Conservation (phyloP, 495 filamentous ascomycete genomes). For the Xylona heveae region DNA sequence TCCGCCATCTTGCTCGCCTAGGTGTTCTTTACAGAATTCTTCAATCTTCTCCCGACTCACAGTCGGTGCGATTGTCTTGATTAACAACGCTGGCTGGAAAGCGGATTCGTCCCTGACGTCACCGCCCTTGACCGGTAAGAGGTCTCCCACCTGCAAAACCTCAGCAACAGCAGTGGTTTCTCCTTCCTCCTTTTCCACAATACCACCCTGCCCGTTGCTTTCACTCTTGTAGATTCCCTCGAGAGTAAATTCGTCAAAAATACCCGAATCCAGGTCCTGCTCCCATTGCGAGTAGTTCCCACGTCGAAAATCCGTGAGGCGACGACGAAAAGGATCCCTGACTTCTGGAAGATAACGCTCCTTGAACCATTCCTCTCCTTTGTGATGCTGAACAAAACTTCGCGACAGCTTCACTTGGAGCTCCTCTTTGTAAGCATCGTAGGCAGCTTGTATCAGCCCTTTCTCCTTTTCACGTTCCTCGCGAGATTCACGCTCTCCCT, state of each 20-base stretch:
- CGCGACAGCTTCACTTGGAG: slow-evolving; percentile 79
- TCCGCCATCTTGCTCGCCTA: slow-evolving; percentile 67
- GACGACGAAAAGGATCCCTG: slow-evolving; percentile 40
- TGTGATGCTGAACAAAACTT: slow-evolving; percentile 73
- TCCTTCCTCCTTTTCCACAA: slow-evolving; percentile 86
- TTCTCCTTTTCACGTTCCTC: slow-evolving; percentile 83
- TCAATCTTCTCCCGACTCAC: slow-evolving; percentile 90
- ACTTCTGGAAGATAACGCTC: slow-evolving; percentile 81
- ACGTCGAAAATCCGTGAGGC: slow-evolving; percentile 54
- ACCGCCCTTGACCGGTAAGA: slow-evolving; percentile 57
- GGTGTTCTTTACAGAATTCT: slow-evolving; percentile 76
- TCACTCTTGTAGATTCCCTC: slow-evolving; percentile 93
- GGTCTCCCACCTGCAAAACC: slow-evolving; percentile 74
- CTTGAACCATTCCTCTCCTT: slow-evolving; percentile 91
- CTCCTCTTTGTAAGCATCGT: slow-evolving; percentile 87
- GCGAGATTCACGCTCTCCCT: slow-evolving; percentile 52
- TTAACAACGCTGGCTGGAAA: slow-evolving; percentile 73
- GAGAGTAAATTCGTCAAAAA: slow-evolving; percentile 84
- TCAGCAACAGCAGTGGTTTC: slow-evolving; percentile 79
- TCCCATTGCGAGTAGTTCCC: slow-evolving; percentile 66
- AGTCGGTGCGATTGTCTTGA: slow-evolving; percentile 94
- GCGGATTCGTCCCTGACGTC: slow-evolving; percentile 69
- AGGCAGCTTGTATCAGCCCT: slow-evolving; percentile 73
- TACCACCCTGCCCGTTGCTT: slow-evolving; percentile 65
- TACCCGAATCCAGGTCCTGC: slow-evolving; percentile 53